These are phyloP conservation scores for Zoysia pacifica DNA, from an alignment of 176 grass and related monocot genomes.

Conservation along the genomic window DNA sequence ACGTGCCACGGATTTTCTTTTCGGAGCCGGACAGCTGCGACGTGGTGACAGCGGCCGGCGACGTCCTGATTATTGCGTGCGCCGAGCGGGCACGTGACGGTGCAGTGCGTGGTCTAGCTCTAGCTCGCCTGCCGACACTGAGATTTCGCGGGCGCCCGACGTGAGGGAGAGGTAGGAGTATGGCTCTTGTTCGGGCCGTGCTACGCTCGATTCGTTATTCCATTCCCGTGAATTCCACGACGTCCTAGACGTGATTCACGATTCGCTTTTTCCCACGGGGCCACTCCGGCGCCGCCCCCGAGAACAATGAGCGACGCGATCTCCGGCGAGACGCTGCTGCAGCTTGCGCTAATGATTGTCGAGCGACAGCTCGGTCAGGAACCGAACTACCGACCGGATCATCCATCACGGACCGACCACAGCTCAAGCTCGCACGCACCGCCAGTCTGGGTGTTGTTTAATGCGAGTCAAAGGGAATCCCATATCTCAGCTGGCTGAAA, in stretches of 20 bases:
- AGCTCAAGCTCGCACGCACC: neutral
- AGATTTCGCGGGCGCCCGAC: neutral
- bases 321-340: slow-evolving; percentile 1
- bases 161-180: neutral
- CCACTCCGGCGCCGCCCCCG: too few species aligned
- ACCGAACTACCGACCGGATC: slow-evolving; percentile 29
- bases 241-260: too few species aligned
- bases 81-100: neutral
- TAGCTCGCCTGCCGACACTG: slow-evolving; percentile 31
- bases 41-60: neutral
- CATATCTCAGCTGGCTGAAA: too few species aligned
- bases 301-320: neutral
- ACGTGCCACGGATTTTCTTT: slow-evolving; percentile 9
- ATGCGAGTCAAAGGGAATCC: slow-evolving; percentile 8
- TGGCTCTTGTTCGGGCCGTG: too few species aligned
- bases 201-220: too few species aligned
- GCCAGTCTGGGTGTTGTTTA: neutral
- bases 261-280: too few species aligned
- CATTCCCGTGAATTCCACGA: too few species aligned
- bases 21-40: neutral
- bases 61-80: too few species aligned
- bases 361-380: slow-evolving; percentile 19
- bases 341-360: slow-evolving; percentile 24
- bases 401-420: neutral
- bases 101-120: too few species aligned